Conservation (phyloP, 805 yeast genomes). For the Sporopachydermia lactativora region DNA sequence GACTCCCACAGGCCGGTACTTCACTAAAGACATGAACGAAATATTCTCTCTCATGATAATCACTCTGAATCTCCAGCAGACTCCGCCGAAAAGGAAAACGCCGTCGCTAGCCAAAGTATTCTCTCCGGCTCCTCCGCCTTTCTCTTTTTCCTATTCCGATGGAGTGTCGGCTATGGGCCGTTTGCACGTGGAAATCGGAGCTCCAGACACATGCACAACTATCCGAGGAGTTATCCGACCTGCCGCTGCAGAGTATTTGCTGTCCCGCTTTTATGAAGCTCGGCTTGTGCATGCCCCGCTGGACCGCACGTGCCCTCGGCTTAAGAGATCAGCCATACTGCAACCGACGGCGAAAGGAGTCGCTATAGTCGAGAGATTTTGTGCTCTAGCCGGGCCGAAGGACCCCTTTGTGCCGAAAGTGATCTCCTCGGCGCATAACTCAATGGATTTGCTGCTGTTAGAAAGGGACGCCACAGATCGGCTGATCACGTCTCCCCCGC, state of each 20-base stretch:
- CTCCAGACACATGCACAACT: slow-evolving; percentile 34
- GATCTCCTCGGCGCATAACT: slow-evolving; percentile 44
- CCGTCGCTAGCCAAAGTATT: slow-evolving; percentile 18
- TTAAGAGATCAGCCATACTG: slow-evolving; percentile 29
- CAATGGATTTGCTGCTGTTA: slow-evolving; percentile 56
- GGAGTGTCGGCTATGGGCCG: slow-evolving; percentile 40
- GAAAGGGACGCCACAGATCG: slow-evolving; percentile 53
- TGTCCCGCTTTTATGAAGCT: slow-evolving; percentile 20
- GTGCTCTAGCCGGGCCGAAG: slow-evolving; percentile 39
- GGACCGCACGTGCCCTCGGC: slow-evolving; percentile 45
- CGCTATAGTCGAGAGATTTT: slow-evolving; percentile 48
- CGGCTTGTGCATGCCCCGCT: slow-evolving; percentile 61
- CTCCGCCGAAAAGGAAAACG: slow-evolving; percentile 14
- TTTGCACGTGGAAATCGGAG: slow-evolving; percentile 33
- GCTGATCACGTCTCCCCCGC: slow-evolving; percentile 44
- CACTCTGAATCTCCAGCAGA: slow-evolving; percentile 25
- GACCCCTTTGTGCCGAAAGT: slow-evolving; percentile 27
- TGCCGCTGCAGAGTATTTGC: not conserved
- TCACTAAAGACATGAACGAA: slow-evolving; percentile 42
- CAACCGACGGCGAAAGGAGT: slow-evolving; percentile 94
- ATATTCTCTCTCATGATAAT: slow-evolving; percentile 41
- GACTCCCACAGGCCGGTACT: slow-evolving; percentile 39
- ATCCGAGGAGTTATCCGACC: slow-evolving; percentile 40
- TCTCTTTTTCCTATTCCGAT: slow-evolving; percentile 33
- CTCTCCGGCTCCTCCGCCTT: slow-evolving; percentile 25